Evolutionary conservation across 2,329 filamentous ascomycete species (phyloP), one percentile per base, ranked within the genome.

Genomic region (Whalleya microplaca): DNA sequence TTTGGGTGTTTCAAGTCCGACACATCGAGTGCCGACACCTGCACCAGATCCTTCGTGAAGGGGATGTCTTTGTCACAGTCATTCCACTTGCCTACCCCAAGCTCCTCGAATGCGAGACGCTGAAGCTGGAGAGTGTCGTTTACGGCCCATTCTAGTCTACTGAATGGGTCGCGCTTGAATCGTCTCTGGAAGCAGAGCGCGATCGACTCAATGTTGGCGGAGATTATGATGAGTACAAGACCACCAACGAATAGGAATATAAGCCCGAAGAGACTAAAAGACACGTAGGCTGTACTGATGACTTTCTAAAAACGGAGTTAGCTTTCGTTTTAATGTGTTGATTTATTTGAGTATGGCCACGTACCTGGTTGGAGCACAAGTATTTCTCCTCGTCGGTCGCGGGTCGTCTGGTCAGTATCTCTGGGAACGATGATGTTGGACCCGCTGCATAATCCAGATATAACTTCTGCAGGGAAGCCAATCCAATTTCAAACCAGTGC

Each of bases 261-360:
- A 8, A 54, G n/a, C 8, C 51, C 55, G 16, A 58, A 44, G 16
- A 58, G 9, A 47, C 55, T 58, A 41, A 58, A 54, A 32, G 55
- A 54, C 4, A 46, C 21, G 27, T 54, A 23, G n/a, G 29, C 19
- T 12, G 47, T 18, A 16, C 51, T 58, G 8, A 41, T 41, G 21
- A 54, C 43, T 27, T 50, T 58, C 51, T 58, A 14, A 32, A n/a
- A 14, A 20, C 14, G 18, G 12, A 20, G 21, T 44, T 21, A 44
- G 37, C 21, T 21, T 32, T 27, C 23, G 23, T 27, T 27, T 4
- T 4, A 27, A 9, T 27, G 23, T 4, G 23, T 9, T 27, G 23
- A 27, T 27, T 4, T n/a, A n/a, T n/a, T 9, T 27, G 23, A 9
- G 4, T 27, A 27, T 4, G 23, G 23, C 9, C 23, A 41, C 41